These are phyloP conservation scores for Begonia fuchsioides DNA, from an alignment of 306 rosid species.

Conservation along the genomic window DNA sequence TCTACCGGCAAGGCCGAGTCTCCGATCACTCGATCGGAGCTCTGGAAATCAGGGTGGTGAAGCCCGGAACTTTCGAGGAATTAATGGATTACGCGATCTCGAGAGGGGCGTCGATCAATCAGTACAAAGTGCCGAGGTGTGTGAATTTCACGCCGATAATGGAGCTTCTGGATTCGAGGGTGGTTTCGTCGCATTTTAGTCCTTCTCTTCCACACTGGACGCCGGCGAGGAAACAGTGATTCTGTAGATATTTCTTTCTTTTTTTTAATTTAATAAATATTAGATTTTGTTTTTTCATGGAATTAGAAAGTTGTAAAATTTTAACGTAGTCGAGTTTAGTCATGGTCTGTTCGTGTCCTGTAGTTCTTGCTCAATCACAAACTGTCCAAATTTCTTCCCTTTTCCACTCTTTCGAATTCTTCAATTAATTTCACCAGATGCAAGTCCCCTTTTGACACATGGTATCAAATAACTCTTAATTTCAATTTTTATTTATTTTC, in stretches of 20 bases:
- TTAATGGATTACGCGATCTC: conserved; percentile 56
- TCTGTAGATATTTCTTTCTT: background rate
- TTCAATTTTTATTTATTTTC: too few species aligned
- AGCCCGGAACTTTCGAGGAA: conserved; percentile 38
- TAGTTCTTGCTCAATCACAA: too few species aligned
- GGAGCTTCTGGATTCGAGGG: conserved; percentile 43
- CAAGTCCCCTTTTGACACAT: too few species aligned
- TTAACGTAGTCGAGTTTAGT: too few species aligned
- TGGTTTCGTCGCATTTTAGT: conserved; percentile 34
- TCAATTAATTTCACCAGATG: too few species aligned
- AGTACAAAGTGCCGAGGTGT: conserved; percentile 49
- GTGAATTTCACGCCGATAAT: conserved; percentile 45
- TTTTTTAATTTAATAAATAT: too few species aligned
- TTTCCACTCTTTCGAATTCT: too few species aligned
- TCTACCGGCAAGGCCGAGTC: conserved; percentile 39
- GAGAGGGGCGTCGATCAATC: conserved; percentile 46
- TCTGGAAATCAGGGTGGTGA: conserved; percentile 35
- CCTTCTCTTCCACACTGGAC: conserved; percentile 39
- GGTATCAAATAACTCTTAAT: too few species aligned
- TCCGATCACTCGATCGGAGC: conserved; percentile 43
- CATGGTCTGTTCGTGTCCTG: too few species aligned
- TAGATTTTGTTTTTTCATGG: background rate
- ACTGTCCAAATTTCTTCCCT: too few species aligned
- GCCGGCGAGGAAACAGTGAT: conserved; percentile 20
- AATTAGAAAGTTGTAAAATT: too few species aligned